Conservation (phyloP, 1,139 yeast genomes). For the Hansenula lynferdii region DNA sequence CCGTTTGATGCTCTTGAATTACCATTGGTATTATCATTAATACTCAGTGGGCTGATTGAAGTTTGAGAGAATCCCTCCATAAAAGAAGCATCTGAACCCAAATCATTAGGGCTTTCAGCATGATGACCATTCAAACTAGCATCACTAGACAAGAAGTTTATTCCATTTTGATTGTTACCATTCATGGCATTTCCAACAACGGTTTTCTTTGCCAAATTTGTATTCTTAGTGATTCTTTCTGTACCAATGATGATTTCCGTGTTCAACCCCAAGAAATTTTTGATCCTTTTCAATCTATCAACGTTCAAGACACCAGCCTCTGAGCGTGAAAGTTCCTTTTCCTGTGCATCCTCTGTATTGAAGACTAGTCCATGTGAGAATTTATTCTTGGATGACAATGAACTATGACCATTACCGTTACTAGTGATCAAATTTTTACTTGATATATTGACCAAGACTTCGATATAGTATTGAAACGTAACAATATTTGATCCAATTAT, state of each 20-base stretch:
- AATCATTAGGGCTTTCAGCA: not conserved
- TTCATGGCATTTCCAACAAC: constrained; percentile 1
- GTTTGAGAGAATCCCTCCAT: constrained; percentile 16
- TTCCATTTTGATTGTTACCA: not conserved
- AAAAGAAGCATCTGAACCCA: constrained; percentile 8
- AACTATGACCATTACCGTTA: constrained; percentile 11
- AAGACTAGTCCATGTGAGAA: constrained; percentile 35
- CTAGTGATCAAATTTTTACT: constrained; percentile 33
- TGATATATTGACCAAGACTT: constrained; percentile 69
- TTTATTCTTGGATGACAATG: constrained; percentile 16
- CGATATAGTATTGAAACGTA: constrained; percentile 80
- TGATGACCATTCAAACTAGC: not conserved
- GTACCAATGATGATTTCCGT: constrained; percentile 82
- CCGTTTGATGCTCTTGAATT: not conserved
- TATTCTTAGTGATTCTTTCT: constrained; percentile 13
- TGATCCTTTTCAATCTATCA: constrained; percentile 66
- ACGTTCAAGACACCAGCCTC: constrained; percentile 59
- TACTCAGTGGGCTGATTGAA: constrained; percentile 22
- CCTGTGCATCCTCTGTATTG: constrained; percentile 28
- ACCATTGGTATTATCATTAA: constrained; percentile 12
- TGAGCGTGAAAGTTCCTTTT: constrained; percentile 18
- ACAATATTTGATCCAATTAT: constrained; percentile 70
- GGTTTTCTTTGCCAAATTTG: constrained; percentile 8
- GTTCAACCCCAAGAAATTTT: constrained; percentile 73
- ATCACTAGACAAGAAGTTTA: not conserved